Evolutionary conservation across 2,329 filamentous ascomycete genomes (phyloP).

Genomic region (Pyrenophora tritici-repentis): DNA sequence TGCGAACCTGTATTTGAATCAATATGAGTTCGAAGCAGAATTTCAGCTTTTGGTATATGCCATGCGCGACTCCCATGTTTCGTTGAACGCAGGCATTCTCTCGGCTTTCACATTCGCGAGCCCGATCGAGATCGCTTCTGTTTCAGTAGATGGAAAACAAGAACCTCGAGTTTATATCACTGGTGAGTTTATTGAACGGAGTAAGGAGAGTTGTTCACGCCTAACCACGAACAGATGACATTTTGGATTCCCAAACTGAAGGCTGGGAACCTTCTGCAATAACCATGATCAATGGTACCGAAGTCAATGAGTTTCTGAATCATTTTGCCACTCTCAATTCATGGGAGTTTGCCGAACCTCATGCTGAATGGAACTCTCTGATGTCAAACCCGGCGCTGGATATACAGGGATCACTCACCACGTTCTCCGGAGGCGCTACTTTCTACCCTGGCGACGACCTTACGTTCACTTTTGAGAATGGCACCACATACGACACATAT

Average conservation of each 20-base stretch:
- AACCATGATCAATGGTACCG: slow-evolving; percentile 32
- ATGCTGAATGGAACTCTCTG: slow-evolving; percentile 52
- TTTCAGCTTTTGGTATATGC: slow-evolving; percentile 36
- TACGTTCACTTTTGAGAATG: slow-evolving; percentile 33
- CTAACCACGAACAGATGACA: slow-evolving; percentile 13
- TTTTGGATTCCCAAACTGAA: slow-evolving; percentile 27
- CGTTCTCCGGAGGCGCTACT: slow-evolving; percentile 25
- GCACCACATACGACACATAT: slow-evolving; percentile 14
- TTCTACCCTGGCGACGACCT: slow-evolving; percentile 46
- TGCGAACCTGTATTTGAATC: slow-evolving; percentile 38
- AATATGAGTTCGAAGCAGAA: slow-evolving; percentile 49
- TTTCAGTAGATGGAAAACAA: slow-evolving; percentile 30
- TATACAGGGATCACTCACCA: slow-evolving; percentile 21
- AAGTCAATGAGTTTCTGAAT: slow-evolving; percentile 30
- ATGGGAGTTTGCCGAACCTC: slow-evolving; percentile 45
- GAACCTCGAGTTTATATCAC: slow-evolving; percentile 43
- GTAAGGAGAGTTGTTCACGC: no score
- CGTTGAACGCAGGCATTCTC: slow-evolving; percentile 31
- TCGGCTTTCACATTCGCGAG: slow-evolving; percentile 32
- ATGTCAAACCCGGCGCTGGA: slow-evolving; percentile 25
- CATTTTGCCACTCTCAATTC: slow-evolving; percentile 37
- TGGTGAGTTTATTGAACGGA: no score
- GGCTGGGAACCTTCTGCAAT: slow-evolving; percentile 31
- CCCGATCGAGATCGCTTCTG: slow-evolving; percentile 32
- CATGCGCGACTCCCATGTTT: slow-evolving; percentile 43